Evolutionary conservation across 2,329 filamentous ascomycete species (phyloP).

Genomic region (Fonsecaea nubica): DNA sequence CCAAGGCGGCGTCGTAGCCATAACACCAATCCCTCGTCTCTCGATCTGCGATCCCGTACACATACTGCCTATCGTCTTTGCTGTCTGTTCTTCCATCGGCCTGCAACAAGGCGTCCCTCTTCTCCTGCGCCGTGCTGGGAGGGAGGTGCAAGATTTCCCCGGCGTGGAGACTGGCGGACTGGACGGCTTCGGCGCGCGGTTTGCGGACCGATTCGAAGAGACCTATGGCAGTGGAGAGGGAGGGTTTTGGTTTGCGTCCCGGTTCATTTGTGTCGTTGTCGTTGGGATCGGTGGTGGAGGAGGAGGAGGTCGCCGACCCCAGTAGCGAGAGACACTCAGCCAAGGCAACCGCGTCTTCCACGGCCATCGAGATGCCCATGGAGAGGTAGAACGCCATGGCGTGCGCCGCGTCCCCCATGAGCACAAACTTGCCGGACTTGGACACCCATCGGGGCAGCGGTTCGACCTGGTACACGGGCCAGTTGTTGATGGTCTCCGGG

Average conservation of each 20-base stretch:
- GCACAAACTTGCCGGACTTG: slow-evolving; percentile 1
- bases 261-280: background rate
- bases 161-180: slow-evolving; percentile 3
- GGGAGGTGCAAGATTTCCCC: background rate
- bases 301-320: background rate
- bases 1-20: slow-evolving; percentile 8
- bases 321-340: slow-evolving; percentile 10
- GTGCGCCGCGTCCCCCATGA: slow-evolving; percentile 7
- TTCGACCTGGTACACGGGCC: slow-evolving; percentile 5
- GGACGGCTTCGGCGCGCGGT: slow-evolving; percentile 7
- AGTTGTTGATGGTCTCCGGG: background rate
- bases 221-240: background rate
- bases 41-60: slow-evolving; percentile 1
- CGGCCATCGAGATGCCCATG: slow-evolving; percentile 9
- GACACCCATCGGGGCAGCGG: slow-evolving; percentile 3
- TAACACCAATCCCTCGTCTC: slow-evolving; percentile 13
- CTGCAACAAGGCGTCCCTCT: background rate
- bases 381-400: slow-evolving; percentile 7
- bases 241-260: background rate
- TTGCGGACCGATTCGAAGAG: slow-evolving; percentile 8
- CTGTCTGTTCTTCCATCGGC: slow-evolving; percentile 1
- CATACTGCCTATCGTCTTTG: background rate
- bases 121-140: background rate
- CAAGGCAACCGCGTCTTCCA: slow-evolving; percentile 3
- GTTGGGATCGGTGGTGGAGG: too few relatives aligned